Conservation (phyloP, 768 basidiomycete genomes). For the Pluteus cervinus region DNA sequence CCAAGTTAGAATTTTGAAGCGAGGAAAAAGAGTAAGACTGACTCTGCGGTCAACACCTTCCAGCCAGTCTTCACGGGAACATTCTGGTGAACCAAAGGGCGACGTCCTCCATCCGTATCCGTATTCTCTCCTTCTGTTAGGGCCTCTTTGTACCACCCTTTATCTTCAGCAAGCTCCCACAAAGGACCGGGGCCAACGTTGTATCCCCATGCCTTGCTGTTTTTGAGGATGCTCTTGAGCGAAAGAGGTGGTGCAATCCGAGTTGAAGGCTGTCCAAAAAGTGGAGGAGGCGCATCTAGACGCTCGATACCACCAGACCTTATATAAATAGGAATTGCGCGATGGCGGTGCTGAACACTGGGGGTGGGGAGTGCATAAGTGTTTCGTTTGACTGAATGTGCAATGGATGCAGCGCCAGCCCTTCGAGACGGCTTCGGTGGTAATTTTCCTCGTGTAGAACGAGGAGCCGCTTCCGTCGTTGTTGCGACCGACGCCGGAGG, state of each 20-base stretch:
- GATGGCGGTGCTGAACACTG: constrained; percentile 67
- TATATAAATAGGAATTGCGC: constrained; percentile 55
- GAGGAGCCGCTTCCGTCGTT: too few relatives aligned
- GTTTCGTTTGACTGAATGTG: constrained; percentile 38
- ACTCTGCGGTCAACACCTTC: constrained; percentile 43
- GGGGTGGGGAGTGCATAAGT: constrained; percentile 58
- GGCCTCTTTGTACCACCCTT: constrained; percentile 73
- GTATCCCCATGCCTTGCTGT: constrained; percentile 67
- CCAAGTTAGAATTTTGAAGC: not conserved
- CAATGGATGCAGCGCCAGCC: constrained; percentile 22
- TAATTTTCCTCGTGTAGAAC: constrained; percentile 6
- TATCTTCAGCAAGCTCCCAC: constrained; percentile 76
- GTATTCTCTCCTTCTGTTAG: constrained; percentile 21
- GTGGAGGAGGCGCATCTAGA: constrained; percentile 40
- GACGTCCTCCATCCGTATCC: constrained; percentile 41
- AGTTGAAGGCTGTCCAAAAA: too few relatives aligned
- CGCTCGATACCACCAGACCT: constrained; percentile 52
- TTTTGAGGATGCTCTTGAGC: constrained; percentile 43
- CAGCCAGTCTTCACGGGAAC: constrained; percentile 38
- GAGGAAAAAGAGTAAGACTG: constrained; percentile 21
- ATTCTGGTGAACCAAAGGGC: constrained; percentile 53
- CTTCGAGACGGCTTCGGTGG: constrained; percentile 7
- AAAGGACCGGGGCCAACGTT: constrained; percentile 72
- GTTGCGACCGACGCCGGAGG: too few relatives aligned
- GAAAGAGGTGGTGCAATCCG: too few relatives aligned